Evolutionary conservation across 148 eudicot genomes (phyloP), one percentile per base, ranked within the genome.

Genomic region (Talinum fruticosum): DNA sequence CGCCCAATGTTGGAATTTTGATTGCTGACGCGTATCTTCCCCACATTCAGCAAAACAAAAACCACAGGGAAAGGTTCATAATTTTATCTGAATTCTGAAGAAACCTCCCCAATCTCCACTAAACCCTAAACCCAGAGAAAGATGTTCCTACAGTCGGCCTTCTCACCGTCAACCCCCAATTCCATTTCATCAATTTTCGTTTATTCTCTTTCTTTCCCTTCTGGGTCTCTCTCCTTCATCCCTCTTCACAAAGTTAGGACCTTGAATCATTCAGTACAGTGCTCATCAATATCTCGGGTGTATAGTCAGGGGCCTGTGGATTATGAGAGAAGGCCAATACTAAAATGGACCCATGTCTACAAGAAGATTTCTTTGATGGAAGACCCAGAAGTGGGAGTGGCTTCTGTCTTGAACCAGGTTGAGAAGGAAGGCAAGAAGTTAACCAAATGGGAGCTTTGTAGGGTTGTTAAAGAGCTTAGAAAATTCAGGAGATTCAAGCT

Each of bases 371-470:
- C 89, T 6, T 28, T 66, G 12, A 51, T 81, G 79, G 83, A 83
- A 51, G 75, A 88, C 76, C 87, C 89, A 8, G 80, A 86, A 26
- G 19, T 74, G 72, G 88, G 85, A n/a, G 85, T 90, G 34, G 84
- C 84, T 45, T 72, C 75, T 75, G 84, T 95, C 74, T 76, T 95
- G 81, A 88, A 86, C 38, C 81, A 82, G 87, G 72, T 73, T 79
- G 96, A 90, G 64, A 91, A 84, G 41, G 82, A 87, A 51, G 96
- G 98, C 33, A 92, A 85, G 53, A 81, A 21, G 64, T 51, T 92
- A n/a, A 66, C 81, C 10, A 95, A 92, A 69, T 95, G 97, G 98
- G 97, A 95, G 76, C 89, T 95, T 82, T 85, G 77, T 72, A 89
- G 89, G 69, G 70, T 92, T 85, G 88, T 88, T 37, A 90, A 83